These are phyloP conservation scores for Alternaria sp. DNA, from an alignment of 2,329 filamentous ascomycete species.

Conservation along the genomic window DNA sequence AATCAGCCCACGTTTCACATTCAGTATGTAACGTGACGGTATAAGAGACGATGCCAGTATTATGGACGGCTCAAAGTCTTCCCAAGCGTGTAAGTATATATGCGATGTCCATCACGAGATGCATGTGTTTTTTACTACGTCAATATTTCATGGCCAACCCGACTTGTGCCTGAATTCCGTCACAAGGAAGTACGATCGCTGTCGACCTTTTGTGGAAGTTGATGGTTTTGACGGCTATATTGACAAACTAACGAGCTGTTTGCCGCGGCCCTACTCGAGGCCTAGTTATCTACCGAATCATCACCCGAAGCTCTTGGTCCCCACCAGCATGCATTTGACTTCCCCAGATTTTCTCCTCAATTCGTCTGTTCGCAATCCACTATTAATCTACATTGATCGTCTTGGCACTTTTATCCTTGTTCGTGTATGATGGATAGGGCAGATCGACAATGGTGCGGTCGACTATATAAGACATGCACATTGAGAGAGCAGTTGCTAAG, in stretches of 20 bases:
- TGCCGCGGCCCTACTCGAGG: background rate
- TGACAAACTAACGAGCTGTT: background rate
- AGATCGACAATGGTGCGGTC: background rate
- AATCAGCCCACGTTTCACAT: background rate
- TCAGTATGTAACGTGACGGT: background rate
- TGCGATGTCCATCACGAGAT: no score
- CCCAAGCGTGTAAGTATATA: no score
- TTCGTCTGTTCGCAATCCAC: background rate
- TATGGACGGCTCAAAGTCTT: no score
- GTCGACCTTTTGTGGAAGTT: background rate
- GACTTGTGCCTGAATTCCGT: background rate
- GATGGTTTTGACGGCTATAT: background rate
- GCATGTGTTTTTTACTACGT: no score
- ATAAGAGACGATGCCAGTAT: background rate
- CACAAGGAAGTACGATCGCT: background rate
- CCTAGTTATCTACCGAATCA: no score
- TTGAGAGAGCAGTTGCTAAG: background rate
- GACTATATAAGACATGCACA: background rate
- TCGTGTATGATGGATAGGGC: background rate
- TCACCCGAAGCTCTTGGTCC: background rate
- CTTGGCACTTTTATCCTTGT: background rate
- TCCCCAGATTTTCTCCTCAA: background rate
- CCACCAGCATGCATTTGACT: background rate
- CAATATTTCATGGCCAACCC: background rate
- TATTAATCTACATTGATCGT: background rate